Evolutionary conservation across 352 stramenopile species (phyloP).

Genomic region (Phytophthora syringae): DNA sequence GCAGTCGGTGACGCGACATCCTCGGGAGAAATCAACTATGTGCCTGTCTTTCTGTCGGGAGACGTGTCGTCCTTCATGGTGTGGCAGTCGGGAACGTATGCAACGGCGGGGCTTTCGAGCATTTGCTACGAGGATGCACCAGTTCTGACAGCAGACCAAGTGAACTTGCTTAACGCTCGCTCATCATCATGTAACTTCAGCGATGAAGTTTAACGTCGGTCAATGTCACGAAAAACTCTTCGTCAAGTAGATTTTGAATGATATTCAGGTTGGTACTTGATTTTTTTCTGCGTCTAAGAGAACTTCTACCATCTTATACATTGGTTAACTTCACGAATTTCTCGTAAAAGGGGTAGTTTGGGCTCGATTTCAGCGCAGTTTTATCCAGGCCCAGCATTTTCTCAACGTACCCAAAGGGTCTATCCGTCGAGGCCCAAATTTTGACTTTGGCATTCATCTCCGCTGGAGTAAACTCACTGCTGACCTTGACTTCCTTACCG

Average conservation of each 20-base stretch:
- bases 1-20: conserved; percentile 1
- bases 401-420: conserved; percentile 9
- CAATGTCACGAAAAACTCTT: too few species aligned
- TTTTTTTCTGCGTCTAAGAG: too few species aligned
- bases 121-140: conserved; percentile 8
- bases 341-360: conserved; percentile 1
- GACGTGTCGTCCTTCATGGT: conserved; percentile 30
- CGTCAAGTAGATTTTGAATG: too few species aligned
- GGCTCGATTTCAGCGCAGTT: not conserved
- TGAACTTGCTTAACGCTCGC: not conserved
- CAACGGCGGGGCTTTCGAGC: conserved; percentile 11
- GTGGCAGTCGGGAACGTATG: conserved; percentile 27
- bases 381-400: conserved; percentile 7
- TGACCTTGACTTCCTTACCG: not conserved
- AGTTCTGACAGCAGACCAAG: not conserved
- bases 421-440: conserved; percentile 3
- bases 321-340: conserved; percentile 1
- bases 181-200: not conserved
- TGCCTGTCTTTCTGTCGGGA: conserved; percentile 2
- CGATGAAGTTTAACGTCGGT: too few species aligned
- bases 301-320: too few species aligned
- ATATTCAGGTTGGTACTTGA: too few species aligned
- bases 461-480: not conserved
- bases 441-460: conserved; percentile 4
- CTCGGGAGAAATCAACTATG: conserved; percentile 20